phyloP scores from a whole-genome alignment of 495 filamentous ascomycete genomes.

The Acidomyces sp. region DNA sequence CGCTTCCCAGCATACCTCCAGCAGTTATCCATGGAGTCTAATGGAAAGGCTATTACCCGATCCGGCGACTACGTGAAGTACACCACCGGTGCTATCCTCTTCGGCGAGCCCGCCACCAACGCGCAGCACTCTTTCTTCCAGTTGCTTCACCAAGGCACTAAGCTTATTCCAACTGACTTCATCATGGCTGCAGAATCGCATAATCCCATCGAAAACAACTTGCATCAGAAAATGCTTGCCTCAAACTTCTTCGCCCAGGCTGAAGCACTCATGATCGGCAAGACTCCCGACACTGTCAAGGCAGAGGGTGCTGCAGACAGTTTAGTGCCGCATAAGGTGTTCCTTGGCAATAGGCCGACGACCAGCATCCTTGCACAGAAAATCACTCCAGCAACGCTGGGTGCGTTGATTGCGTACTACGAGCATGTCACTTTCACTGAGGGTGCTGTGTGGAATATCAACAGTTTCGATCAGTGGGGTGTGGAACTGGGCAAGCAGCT shows the following conservation, averaged over 20 bases:
- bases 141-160: constrained; percentile 95
- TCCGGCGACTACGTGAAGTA: constrained; percentile 86
- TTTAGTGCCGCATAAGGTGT: constrained; percentile 94
- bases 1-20: constrained; percentile 98
- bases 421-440: constrained; percentile 97
- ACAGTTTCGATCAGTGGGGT: constrained; percentile 98
- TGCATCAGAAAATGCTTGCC: constrained; percentile 97
- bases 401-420: constrained; percentile 95
- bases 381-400: constrained; percentile 87
- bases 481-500: constrained; percentile 94
- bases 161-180: constrained; percentile 96
- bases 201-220: constrained; percentile 83
- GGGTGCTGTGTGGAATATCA: constrained; percentile 97
- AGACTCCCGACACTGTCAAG: constrained; percentile 80
- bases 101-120: constrained; percentile 97
- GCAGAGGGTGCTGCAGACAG: constrained; percentile 73
- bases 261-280: constrained; percentile 97
- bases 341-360: constrained; percentile 93
- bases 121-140: constrained; percentile 99
- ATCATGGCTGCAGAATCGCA: constrained; percentile 89
- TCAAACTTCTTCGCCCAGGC: constrained; percentile 98
- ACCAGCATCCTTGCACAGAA: constrained; percentile 87
- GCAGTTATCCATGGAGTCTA: constrained; percentile 98
- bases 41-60: constrained; percentile 93
- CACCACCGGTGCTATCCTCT: constrained; percentile 87